phyloP scores from a whole-genome alignment of 2,329 filamentous ascomycete genomes.

The Alternaria triticimaculans region DNA sequence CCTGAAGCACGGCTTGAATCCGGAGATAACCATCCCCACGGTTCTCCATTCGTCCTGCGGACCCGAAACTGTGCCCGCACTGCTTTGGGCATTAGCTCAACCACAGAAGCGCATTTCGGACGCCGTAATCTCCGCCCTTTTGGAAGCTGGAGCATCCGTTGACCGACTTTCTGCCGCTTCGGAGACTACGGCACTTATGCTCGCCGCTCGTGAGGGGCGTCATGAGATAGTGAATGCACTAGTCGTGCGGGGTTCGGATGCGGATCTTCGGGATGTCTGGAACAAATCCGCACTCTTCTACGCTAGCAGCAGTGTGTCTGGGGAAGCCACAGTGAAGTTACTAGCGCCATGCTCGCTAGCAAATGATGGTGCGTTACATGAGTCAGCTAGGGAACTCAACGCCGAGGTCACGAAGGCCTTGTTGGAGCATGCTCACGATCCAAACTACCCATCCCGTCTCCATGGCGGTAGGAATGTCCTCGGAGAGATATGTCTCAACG shows the following conservation, averaged over 20 bases:
- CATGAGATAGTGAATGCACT: conserved; percentile 65
- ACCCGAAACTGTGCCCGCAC: conserved; percentile 62
- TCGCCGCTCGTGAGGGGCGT: conserved; percentile 63
- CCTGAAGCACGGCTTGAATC: conserved; percentile 35
- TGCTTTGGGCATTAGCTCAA: conserved; percentile 68
- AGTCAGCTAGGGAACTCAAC: conserved; percentile 67
- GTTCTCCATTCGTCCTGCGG: conserved; percentile 58
- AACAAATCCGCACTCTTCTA: conserved; percentile 67
- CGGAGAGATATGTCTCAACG: conserved; percentile 67
- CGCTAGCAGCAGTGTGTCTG: conserved; percentile 60
- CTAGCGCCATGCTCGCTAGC: conserved; percentile 64
- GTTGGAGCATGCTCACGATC: conserved; percentile 65
- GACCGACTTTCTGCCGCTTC: conserved; percentile 62
- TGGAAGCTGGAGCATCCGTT: conserved; percentile 64
- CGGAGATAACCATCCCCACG: conserved; percentile 52
- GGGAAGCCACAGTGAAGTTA: conserved; percentile 42
- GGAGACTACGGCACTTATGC: conserved; percentile 64
- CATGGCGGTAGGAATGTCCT: conserved; percentile 69
- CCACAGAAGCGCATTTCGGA: conserved; percentile 69
- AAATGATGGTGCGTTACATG: conserved; percentile 72
- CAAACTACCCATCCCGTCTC: conserved; percentile 68
- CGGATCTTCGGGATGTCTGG: conserved; percentile 63
- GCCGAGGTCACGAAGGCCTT: conserved; percentile 63
- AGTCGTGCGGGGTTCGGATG: conserved; percentile 65
- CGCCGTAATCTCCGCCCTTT: conserved; percentile 62